These are phyloP conservation scores for Fomitopsis pinicola DNA, from an alignment of 1,284 basidiomycete genomes.

Conservation along the genomic window DNA sequence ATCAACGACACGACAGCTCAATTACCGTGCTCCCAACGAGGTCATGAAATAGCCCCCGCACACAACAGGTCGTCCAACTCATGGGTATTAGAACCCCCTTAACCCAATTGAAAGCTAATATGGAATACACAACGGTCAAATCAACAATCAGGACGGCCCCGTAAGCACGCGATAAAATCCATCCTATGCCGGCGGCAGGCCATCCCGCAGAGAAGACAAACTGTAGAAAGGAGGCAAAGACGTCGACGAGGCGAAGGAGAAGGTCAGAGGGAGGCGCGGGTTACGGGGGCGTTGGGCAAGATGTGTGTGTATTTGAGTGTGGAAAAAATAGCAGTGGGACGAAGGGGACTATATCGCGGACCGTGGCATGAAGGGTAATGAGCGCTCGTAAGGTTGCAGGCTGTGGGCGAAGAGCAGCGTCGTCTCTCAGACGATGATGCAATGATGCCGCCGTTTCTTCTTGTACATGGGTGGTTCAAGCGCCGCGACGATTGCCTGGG, in stretches of 20 bases:
- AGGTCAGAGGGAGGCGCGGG: background rate
- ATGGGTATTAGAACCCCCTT: conserved; percentile 27
- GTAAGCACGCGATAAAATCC: conserved; percentile 5
- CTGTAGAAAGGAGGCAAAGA: background rate
- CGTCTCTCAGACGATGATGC: conserved; percentile 73
- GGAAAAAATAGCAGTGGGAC: conserved; percentile 19
- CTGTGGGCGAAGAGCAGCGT: background rate
- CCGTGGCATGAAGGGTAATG: conserved; percentile 20
- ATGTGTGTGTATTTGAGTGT: conserved; percentile 25
- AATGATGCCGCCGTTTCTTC: conserved; percentile 64
- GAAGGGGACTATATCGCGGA: conserved; percentile 25
- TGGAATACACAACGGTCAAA: conserved; percentile 23
- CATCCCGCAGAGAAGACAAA: conserved; percentile 1
- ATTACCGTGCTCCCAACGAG: no score
- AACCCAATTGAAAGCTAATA: conserved; percentile 25
- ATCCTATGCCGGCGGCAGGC: background rate
- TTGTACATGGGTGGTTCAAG: conserved; percentile 93
- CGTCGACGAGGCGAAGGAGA: conserved; percentile 8
- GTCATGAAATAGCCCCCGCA: no score
- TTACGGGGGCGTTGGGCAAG: conserved; percentile 14
- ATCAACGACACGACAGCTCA: no score
- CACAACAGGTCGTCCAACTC: conserved; percentile 15
- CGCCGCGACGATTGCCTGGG: conserved; percentile 94
- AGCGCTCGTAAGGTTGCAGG: conserved; percentile 16
- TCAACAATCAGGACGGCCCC: conserved; percentile 13